phyloP scores from a whole-genome alignment of 2,329 filamentous ascomycete genomes.

The Neurospora sp. region DNA sequence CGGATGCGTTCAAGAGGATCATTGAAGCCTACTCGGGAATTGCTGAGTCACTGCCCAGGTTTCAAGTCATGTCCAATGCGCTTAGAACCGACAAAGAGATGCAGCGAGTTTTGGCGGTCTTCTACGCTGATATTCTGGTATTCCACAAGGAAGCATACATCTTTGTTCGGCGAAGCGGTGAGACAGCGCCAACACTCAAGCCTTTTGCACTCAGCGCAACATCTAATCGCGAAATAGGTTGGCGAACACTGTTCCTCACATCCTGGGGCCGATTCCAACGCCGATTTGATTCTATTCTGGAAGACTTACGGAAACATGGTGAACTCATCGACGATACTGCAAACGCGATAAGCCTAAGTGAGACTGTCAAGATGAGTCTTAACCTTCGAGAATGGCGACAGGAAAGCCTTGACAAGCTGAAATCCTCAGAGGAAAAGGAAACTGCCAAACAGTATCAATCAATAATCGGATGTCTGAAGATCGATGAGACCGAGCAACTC shows the following conservation, averaged over 20 bases:
- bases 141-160: conserved; percentile 38
- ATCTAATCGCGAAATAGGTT: conserved; percentile 17
- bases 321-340: conserved; percentile 24
- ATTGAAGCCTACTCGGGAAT: conserved; percentile 31
- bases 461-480: conserved; percentile 21
- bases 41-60: conserved; percentile 27
- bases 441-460: conserved; percentile 16
- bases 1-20: conserved; percentile 31
- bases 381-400: conserved; percentile 17
- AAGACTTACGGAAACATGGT: conserved; percentile 23
- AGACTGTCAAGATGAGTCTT: conserved; percentile 17
- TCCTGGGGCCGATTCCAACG: conserved; percentile 30
- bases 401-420: conserved; percentile 14
- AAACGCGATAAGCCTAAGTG: conserved; percentile 21
- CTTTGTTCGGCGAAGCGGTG: conserved; percentile 28
- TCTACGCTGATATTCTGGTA: conserved; percentile 37
- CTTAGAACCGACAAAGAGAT: conserved; percentile 26
- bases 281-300: conserved; percentile 22
- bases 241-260: conserved; percentile 25
- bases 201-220: neutral
- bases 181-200: neutral
- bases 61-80: conserved; percentile 23
- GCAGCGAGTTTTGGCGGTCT: conserved; percentile 29
- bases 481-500: conserved; percentile 23
- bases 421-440: conserved; percentile 15